phyloP scores from a whole-genome alignment of 371 early-diverging fungal species.

The Mortierella sp. region DNA sequence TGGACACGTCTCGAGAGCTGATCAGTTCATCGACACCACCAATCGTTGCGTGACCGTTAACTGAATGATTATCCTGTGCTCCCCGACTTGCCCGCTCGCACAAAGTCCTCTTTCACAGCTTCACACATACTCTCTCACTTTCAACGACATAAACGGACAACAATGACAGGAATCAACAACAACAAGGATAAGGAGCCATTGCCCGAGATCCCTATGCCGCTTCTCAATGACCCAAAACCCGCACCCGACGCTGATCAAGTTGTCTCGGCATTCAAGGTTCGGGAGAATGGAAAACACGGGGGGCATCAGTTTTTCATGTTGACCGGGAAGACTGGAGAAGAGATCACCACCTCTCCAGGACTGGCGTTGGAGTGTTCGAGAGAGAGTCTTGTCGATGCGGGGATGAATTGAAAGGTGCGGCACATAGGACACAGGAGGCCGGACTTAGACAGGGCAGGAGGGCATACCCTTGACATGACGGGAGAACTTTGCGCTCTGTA shows the following conservation, averaged over 20 bases:
- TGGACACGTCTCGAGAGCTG: no score
- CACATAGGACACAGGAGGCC: no score
- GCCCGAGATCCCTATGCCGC: conserved; percentile 44
- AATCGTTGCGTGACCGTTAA: no score
- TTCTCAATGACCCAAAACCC: conserved; percentile 54
- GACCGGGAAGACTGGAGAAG: neutral
- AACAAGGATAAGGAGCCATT: conserved; percentile 41
- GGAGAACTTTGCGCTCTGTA: no score
- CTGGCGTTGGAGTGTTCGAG: neutral
- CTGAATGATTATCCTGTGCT: neutral
- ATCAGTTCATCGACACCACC: no score
- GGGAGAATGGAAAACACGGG: neutral
- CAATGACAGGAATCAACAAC: conserved; percentile 45
- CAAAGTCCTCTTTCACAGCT: no score
- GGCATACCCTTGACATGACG: no score
- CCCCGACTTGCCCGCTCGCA: neutral
- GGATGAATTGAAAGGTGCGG: no score
- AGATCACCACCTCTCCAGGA: neutral
- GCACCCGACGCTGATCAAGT: conserved; percentile 51
- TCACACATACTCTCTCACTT: neutral
- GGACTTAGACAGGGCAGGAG: neutral
- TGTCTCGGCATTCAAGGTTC: conserved; percentile 54
- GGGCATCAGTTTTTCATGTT: neutral
- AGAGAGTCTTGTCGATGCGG: neutral
- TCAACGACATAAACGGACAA: neutral